phyloP scores from a whole-genome alignment of 1,284 basidiomycete genomes.

The Pterula multifida region DNA sequence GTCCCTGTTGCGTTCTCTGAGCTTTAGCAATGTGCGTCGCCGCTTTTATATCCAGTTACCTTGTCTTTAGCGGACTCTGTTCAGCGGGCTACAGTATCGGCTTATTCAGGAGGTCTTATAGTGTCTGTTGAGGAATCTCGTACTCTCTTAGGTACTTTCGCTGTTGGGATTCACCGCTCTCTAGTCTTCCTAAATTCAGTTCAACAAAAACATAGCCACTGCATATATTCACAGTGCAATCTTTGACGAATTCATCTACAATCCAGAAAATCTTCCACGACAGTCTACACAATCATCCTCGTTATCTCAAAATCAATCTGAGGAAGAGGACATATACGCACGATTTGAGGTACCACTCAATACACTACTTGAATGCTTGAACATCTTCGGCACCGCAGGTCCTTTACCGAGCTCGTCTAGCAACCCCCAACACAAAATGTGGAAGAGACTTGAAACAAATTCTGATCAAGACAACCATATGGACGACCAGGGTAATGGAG shows the following conservation, averaged over 20 bases:
- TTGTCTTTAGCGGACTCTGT: conserved; percentile 7
- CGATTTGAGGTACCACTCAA: conserved; percentile 74
- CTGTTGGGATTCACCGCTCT: too few relatives aligned
- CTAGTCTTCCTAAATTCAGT: too few relatives aligned
- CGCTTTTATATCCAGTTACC: conserved; percentile 5
- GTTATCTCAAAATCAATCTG: conserved; percentile 14
- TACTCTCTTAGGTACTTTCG: conserved; percentile 54
- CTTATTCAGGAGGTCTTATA: conserved; percentile 62
- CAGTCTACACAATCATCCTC: conserved; percentile 8
- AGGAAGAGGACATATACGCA: conserved; percentile 17
- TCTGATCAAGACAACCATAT: conserved; percentile 31
- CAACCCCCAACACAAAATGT: conserved; percentile 28
- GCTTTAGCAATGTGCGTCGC: conserved; percentile 55
- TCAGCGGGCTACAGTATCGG: conserved; percentile 70
- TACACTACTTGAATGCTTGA: conserved; percentile 79
- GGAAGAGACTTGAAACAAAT: conserved; percentile 37
- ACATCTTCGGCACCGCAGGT: conserved; percentile 76
- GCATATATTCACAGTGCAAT: conserved; percentile 76
- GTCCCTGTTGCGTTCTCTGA: conserved; percentile 65
- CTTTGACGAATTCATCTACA: conserved; percentile 68
- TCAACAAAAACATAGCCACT: conserved; percentile 52
- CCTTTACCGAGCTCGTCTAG: conserved; percentile 17
- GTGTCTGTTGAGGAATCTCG: conserved; percentile 82
- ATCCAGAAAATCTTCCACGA: conserved; percentile 21
- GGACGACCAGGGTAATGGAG: conserved; percentile 16